Evolutionary conservation across 2,329 filamentous ascomycete genomes (phyloP), one percentile per base, ranked within the genome.

Genomic region (Cordyceps farinosa): DNA sequence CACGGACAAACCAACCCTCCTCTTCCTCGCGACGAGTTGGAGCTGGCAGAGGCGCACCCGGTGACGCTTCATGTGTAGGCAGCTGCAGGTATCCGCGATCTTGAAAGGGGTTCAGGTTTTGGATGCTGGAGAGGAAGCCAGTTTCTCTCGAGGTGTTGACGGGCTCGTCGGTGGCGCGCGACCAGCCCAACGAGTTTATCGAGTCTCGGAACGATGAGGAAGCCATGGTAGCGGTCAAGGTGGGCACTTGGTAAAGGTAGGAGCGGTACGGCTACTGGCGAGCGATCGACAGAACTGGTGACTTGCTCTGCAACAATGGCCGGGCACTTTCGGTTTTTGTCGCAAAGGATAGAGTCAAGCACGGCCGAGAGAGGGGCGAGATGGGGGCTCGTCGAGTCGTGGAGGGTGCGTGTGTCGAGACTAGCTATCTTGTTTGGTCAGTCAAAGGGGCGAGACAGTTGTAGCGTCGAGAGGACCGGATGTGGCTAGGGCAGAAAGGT

Each of bases 141-240:
- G 86, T 88, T 72, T 87, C 85, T 69, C 87, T 85, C 32, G 77
- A 71, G 54, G 89, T 95, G 76, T 86, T 90, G 71, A 90, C 88
- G 67, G 92, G 87, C 61, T 90, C 80, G 72, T 96, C 90, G 64
- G 92, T 89, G 72, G 94, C 87, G 70, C 94, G 90, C 72, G 91
- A 91, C 95, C 95, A 98, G 66, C 95, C 95, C 71, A 98, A 79
- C 65, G 92, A 95, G 82, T 91, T 96, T 83, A 98, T 92, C 29
- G 91, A 96, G 77, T 97, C 92, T 74, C 93, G 87, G 77, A 99
- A 98, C 53, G 91, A 91, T 69, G 87, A 82, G 68, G 92, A 94
- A 66, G 93, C 90, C 93, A 97, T 97, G 66, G 62, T 62, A 58
- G 61, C 50, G 59, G 50, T 61, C 59, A 48, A 61, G 50, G 51